Percentiles rank a stretch among this genome's conserved stretches.
Evolutionary conservation across 805 yeast genomes (phyloP).

Genomic region (Candida chilensis): DNA sequence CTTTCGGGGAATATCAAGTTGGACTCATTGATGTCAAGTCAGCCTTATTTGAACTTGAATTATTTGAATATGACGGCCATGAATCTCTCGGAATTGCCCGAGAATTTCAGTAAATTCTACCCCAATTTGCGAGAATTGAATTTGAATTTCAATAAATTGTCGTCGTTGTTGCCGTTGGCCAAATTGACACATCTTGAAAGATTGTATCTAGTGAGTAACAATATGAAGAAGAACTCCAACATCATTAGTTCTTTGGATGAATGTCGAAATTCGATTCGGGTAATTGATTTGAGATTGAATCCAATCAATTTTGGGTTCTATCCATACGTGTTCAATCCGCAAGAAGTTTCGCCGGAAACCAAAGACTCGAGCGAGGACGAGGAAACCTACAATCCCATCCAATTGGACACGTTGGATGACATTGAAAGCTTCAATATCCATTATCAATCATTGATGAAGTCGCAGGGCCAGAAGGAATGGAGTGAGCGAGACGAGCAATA

Average conservation of each 20-base stretch:
- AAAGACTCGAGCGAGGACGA: background rate
- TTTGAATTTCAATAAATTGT: slow-evolving; percentile 38
- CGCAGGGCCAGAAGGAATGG: slow-evolving; percentile 26
- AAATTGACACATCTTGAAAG: slow-evolving; percentile 23
- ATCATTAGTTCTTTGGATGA: slow-evolving; percentile 20
- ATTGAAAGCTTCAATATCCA: slow-evolving; percentile 41
- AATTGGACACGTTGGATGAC: slow-evolving; percentile 37
- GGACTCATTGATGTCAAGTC: slow-evolving; percentile 3
- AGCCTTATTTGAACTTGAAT: slow-evolving; percentile 23
- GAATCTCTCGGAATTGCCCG: slow-evolving; percentile 28
- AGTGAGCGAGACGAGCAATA: slow-evolving; percentile 22
- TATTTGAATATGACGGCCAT: slow-evolving; percentile 36
- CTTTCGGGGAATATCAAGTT: slow-evolving; percentile 24
- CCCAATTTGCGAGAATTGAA: slow-evolving; percentile 39
- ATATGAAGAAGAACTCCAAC: slow-evolving; percentile 20
- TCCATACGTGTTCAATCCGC: slow-evolving; percentile 44
- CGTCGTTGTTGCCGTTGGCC: slow-evolving; percentile 20
- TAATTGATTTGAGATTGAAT: slow-evolving; percentile 40
- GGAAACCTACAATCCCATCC: slow-evolving; percentile 21
- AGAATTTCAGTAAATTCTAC: slow-evolving; percentile 22
- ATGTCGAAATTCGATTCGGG: slow-evolving; percentile 19
- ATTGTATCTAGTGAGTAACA: slow-evolving; percentile 36
- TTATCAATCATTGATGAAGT: slow-evolving; percentile 27
- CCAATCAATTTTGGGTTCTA: slow-evolving; percentile 36
- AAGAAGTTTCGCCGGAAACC: slow-evolving; percentile 11